phyloP scores from a whole-genome alignment of 345 rosid genomes.

The Ceriops zippeliana region DNA sequence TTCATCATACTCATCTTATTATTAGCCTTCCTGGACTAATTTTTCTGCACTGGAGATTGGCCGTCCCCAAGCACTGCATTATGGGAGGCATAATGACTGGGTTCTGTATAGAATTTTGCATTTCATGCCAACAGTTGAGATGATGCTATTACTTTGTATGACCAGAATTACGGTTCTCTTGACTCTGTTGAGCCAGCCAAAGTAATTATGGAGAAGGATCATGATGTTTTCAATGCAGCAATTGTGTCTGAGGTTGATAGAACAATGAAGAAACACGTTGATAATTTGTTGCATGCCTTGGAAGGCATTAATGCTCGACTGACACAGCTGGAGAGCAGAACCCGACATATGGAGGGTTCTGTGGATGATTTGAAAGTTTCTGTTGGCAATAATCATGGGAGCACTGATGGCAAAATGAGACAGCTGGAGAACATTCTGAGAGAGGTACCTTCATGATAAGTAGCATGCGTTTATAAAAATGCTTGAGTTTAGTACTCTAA shows the following conservation, averaged over 20 bases:
- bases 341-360: constrained; percentile 57
- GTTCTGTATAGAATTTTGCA: not conserved
- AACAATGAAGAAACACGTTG: constrained; percentile 66
- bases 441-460: constrained; percentile 48
- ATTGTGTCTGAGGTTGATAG: constrained; percentile 64
- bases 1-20: not conserved
- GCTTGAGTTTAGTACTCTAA: not conserved
- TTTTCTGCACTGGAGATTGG: not conserved
- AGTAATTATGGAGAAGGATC: constrained; percentile 50
- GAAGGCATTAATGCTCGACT: constrained; percentile 76
- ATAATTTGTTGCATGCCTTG: constrained; percentile 58
- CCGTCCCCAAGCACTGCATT: too few relatives aligned
- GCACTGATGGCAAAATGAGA: constrained; percentile 76
- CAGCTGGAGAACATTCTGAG: constrained; percentile 74
- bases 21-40: not conserved
- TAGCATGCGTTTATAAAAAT: not conserved
- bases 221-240: constrained; percentile 27
- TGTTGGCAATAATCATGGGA: constrained; percentile 75
- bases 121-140: constrained; percentile 1
- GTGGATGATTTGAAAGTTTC: constrained; percentile 80
- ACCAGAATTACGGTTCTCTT: constrained; percentile 64
- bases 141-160: not conserved
- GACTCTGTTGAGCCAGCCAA: constrained; percentile 62
- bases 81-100: not conserved
- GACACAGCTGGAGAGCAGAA: constrained; percentile 77